Base-by-base conservation (phyloP, 805 yeast species). In the Starmerella roubikii region DNA sequence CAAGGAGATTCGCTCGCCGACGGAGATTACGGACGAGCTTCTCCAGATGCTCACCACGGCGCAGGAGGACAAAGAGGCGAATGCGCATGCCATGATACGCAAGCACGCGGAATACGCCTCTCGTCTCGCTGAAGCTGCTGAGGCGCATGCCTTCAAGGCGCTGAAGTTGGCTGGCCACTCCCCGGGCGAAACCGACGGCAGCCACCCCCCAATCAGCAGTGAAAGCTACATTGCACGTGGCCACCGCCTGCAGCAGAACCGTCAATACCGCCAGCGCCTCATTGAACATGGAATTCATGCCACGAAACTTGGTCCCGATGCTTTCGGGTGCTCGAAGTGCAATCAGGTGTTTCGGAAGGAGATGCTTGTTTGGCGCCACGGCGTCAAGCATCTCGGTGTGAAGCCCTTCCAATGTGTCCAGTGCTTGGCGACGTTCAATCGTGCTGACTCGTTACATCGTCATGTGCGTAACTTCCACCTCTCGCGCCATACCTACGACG, bases 351-450 rank as follows among this genome's bases (percentile, higher is more conserved):
- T 38, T 29, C 38, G 26, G 5, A 40, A 41, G 20, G 47, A 44
- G 21, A 40, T 44, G 45, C 32, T 44, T 24, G 42, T 44, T 5
- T 44, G 47, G 47, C 37, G 44, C 10, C 47, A 40, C 27, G 47
- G 45, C 15, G 47, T 34, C 3, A 44, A 40, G 25, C 47, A 44
- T 18, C 38, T 44, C 12, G 30, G 30, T 4, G 23, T 22, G 18
- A 44, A 44, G 33, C 47, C 47, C 8, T 44, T 44, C 31, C 21
- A 18, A 17, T 44, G 47, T 32, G 12, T 26, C 11, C 19, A 17
- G 3, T 44, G 47, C 27, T 17, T 26, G 16, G 32, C 34, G 13
- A 21, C 22, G 8, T 40, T 44, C 33, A 38, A 38, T 32, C 39
- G 47, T 10, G 34, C 45, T 3, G 47, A 40, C 18, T 40, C 45